Evolutionary conservation across 192 early-diverging fungal species (phyloP).

Genomic region (Coemansia brasiliensis): DNA sequence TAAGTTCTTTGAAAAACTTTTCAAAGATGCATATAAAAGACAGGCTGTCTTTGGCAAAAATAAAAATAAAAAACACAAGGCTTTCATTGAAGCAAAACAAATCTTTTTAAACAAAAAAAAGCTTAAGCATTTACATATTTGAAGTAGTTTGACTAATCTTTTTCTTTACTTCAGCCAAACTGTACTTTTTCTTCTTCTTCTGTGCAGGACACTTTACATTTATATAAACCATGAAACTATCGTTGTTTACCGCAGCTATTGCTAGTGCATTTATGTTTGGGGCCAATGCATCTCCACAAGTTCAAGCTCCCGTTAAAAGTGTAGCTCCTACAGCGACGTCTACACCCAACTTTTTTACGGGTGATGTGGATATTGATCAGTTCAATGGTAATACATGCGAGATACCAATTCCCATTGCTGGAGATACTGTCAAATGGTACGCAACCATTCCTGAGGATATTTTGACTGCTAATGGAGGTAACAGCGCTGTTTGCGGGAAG

Average conservation of each 20-base stretch:
- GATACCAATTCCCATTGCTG: neutral
- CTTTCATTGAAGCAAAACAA: too few species aligned
- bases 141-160: too few species aligned
- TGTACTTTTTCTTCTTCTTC: neutral
- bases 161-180: too few species aligned
- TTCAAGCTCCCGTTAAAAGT: neutral
- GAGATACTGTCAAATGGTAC: neutral
- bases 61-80: too few species aligned
- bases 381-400: constrained; percentile 1
- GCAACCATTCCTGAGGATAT: neutral
- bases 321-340: neutral
- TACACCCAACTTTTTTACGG: neutral
- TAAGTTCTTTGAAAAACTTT: too few species aligned
- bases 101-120: too few species aligned
- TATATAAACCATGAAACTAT: neutral
- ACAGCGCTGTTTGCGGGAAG: neutral
- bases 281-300: neutral
- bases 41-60: too few species aligned
- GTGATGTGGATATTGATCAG: constrained; percentile 2
- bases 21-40: too few species aligned
- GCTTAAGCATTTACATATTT: too few species aligned
- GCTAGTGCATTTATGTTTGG: neutral
- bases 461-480: neutral
- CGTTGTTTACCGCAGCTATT: neutral
- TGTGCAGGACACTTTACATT: neutral